Evolutionary conservation across 2,329 filamentous ascomycete genomes (phyloP).

Genomic region (Aaosphaeria arxii): DNA sequence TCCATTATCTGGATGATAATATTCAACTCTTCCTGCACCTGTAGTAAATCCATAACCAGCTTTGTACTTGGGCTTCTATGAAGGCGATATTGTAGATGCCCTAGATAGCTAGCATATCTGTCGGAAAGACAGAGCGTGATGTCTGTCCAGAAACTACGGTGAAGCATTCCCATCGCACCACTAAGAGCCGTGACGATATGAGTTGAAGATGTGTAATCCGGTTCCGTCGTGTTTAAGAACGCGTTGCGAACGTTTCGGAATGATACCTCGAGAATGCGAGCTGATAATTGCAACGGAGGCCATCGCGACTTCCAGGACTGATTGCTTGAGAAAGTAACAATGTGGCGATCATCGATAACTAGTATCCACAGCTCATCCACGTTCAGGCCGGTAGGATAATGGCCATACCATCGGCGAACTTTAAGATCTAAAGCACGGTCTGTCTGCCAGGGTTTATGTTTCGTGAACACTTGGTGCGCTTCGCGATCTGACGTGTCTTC

Average conservation of each 20-base stretch:
- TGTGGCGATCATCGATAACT: constrained; percentile 38
- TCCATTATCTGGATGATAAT: constrained; percentile 45
- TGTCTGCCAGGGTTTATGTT: constrained; percentile 42
- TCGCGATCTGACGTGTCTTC: constrained; percentile 45
- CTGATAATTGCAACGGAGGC: constrained; percentile 41
- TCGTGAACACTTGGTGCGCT: constrained; percentile 34
- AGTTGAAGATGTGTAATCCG: constrained; percentile 38
- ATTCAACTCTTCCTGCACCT: constrained; percentile 44
- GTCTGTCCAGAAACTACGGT: constrained; percentile 43
- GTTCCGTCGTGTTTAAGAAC: constrained; percentile 28
- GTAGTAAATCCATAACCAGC: constrained; percentile 44
- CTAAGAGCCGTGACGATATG: constrained; percentile 38
- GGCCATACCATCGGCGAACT: constrained; percentile 42
- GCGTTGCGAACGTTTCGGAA: constrained; percentile 42
- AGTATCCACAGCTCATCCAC: constrained; percentile 45
- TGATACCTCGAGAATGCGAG: constrained; percentile 39
- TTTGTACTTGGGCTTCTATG: constrained; percentile 42
- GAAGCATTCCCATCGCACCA: constrained; percentile 43
- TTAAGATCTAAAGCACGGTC: constrained; percentile 42
- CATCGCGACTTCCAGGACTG: constrained; percentile 44
- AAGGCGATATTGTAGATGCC: constrained; percentile 43
- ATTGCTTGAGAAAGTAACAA: constrained; percentile 43
- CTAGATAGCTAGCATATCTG: constrained; percentile 41
- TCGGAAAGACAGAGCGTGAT: constrained; percentile 41
- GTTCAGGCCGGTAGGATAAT: constrained; percentile 41